Percentiles rank a stretch among this genome's conserved stretches.
These are phyloP conservation scores for Aspergillus nomiae DNA, from an alignment of 2,329 filamentous ascomycete species.

Conservation along the genomic window DNA sequence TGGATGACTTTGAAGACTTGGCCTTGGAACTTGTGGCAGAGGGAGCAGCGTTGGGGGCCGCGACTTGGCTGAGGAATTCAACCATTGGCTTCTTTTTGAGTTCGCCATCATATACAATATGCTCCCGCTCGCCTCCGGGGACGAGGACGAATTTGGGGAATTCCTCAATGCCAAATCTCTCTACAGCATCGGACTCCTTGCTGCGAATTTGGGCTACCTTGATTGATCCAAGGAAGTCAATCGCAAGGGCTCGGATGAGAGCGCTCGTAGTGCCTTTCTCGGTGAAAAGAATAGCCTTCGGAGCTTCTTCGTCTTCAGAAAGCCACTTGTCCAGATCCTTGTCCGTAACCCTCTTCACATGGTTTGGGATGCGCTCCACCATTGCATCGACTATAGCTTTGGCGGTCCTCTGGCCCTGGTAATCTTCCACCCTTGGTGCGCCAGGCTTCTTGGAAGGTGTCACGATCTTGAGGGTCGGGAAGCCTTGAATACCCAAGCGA, in stretches of 20 bases:
- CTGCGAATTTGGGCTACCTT: slow-evolving; percentile 78
- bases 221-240: slow-evolving; percentile 84
- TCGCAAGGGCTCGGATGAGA: slow-evolving; percentile 78
- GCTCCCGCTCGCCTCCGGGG: slow-evolving; percentile 68
- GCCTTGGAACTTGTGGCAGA: slow-evolving; percentile 47
- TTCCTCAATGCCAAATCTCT: slow-evolving; percentile 72
- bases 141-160: slow-evolving; percentile 83
- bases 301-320: slow-evolving; percentile 63
- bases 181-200: slow-evolving; percentile 72
- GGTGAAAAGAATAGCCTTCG: slow-evolving; percentile 90
- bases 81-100: slow-evolving; percentile 82
- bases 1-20: slow-evolving; percentile 40
- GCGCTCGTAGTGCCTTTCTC: slow-evolving; percentile 88
- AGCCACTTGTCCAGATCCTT: slow-evolving; percentile 78
- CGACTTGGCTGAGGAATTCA: slow-evolving; percentile 78
- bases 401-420: slow-evolving; percentile 80
- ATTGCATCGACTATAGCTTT: slow-evolving; percentile 86
- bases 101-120: slow-evolving; percentile 76
- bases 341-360: slow-evolving; percentile 79
- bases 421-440: slow-evolving; percentile 84
- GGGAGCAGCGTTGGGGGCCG: slow-evolving; percentile 76
- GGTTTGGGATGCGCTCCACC: slow-evolving; percentile 84
- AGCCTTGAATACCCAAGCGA: slow-evolving; percentile 84
- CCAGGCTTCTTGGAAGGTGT: slow-evolving; percentile 79
- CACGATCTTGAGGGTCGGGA: slow-evolving; percentile 94